Conservation (phyloP, 2,329 filamentous ascomycete genomes). For the Neofusicoccum ribis region DNA sequence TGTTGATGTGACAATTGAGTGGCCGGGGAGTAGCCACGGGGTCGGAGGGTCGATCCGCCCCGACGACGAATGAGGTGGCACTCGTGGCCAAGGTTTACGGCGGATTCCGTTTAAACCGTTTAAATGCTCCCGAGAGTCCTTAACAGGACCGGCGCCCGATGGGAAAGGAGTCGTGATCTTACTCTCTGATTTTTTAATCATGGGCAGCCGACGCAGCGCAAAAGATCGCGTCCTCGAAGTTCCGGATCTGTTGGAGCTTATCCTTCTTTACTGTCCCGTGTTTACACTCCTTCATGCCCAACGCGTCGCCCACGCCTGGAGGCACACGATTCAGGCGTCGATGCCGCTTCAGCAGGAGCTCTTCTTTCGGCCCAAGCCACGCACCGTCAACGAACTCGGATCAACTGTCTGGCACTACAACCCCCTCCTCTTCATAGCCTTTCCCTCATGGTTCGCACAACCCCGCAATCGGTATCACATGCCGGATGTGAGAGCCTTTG, state of each 20-base stretch:
- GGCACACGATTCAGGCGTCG: slow-evolving; percentile 28
- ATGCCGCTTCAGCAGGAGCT: slow-evolving; percentile 32
- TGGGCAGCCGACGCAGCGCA: background rate
- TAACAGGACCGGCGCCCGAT: background rate
- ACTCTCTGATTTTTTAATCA: background rate
- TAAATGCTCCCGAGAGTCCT: background rate
- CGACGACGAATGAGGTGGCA: no score
- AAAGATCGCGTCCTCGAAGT: background rate
- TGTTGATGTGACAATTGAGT: background rate
- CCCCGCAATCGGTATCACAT: slow-evolving; percentile 28
- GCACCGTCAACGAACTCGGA: background rate
- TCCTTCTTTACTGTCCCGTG: background rate
- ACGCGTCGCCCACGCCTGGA: slow-evolving; percentile 31
- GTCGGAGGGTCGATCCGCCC: background rate
- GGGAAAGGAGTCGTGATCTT: background rate
- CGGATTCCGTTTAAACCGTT: background rate
- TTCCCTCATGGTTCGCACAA: slow-evolving; percentile 23
- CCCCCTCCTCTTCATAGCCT: slow-evolving; percentile 16
- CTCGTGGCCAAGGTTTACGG: no score
- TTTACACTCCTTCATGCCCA: slow-evolving; percentile 33
- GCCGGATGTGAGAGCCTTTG: slow-evolving; percentile 1
- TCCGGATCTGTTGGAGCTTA: background rate
- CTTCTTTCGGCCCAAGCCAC: slow-evolving; percentile 34
- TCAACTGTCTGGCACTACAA: slow-evolving; percentile 25
- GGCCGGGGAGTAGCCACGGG: background rate